Conservation (phyloP, 106 monocot species). For the Dendrobium chrysotoxum region DNA sequence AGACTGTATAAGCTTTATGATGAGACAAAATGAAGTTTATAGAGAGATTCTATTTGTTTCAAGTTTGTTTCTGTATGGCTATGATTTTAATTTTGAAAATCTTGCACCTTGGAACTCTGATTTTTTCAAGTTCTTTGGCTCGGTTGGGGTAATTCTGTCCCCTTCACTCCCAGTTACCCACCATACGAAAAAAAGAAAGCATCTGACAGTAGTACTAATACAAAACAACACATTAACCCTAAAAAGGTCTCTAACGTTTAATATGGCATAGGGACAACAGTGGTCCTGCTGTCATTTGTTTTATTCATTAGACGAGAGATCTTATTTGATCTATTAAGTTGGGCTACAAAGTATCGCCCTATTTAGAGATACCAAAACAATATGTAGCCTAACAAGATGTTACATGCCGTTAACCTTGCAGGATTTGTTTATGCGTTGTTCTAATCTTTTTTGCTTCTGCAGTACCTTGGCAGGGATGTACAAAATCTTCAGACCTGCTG, state of each 20-base stretch:
- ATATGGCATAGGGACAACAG: background rate
- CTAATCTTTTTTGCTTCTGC: constrained; percentile 17
- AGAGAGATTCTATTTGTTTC: background rate
- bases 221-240: background rate
- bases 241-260: background rate
- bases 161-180: background rate
- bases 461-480: constrained; percentile 69
- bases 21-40: background rate
- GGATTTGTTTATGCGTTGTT: background rate
- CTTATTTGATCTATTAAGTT: background rate
- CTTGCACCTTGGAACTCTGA: background rate
- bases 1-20: background rate
- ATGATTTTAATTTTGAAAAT: background rate
- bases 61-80: background rate
- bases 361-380: background rate
- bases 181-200: background rate
- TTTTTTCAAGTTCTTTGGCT: background rate
- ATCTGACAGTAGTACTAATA: background rate
- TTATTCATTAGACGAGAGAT: background rate
- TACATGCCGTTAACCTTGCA: background rate
- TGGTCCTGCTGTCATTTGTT: background rate
- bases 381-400: background rate
- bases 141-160: background rate
- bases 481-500: constrained; percentile 79
- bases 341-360: background rate